Evolutionary conservation across 257 asterid genomes (phyloP).

Genomic region (Plantago elongata): DNA sequence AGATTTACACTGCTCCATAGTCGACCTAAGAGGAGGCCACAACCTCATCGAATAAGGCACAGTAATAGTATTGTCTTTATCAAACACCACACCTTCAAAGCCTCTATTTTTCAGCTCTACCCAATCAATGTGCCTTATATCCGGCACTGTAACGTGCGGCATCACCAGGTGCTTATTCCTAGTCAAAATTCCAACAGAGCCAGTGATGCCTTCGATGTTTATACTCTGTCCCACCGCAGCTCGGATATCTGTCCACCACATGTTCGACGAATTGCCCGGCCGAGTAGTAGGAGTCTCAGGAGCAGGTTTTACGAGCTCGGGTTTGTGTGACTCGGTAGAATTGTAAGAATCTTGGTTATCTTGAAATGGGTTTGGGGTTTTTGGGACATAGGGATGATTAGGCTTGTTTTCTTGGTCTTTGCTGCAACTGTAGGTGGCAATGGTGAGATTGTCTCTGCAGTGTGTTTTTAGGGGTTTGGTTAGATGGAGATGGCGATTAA

Average conservation of each 20-base stretch:
- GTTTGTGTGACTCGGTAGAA: constrained; percentile 25
- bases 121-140: constrained; percentile 82
- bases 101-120: constrained; percentile 69
- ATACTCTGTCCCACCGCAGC: constrained; percentile 91
- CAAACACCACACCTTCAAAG: constrained; percentile 90
- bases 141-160: constrained; percentile 73
- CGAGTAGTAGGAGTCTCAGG: constrained; percentile 17
- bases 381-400: constrained; percentile 10
- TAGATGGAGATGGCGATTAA: constrained; percentile 31
- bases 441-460: constrained; percentile 26
- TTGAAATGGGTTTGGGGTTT: constrained; percentile 21
- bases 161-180: constrained; percentile 63
- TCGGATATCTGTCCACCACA: constrained; percentile 76
- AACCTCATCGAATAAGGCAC: constrained; percentile 80
- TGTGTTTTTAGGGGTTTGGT: constrained; percentile 20
- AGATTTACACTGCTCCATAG: constrained; percentile 68
- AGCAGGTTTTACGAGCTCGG: constrained; percentile 25
- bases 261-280: constrained; percentile 45
- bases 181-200: constrained; percentile 55
- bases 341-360: constrained; percentile 39
- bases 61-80: constrained; percentile 89
- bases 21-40: constrained; percentile 76
- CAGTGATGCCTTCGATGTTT: constrained; percentile 71
- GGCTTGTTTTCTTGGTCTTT: constrained; percentile 48
- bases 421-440: constrained; percentile 53